Conservation (phyloP, 176 grass and related monocot genomes). For the Lolium perenne region DNA sequence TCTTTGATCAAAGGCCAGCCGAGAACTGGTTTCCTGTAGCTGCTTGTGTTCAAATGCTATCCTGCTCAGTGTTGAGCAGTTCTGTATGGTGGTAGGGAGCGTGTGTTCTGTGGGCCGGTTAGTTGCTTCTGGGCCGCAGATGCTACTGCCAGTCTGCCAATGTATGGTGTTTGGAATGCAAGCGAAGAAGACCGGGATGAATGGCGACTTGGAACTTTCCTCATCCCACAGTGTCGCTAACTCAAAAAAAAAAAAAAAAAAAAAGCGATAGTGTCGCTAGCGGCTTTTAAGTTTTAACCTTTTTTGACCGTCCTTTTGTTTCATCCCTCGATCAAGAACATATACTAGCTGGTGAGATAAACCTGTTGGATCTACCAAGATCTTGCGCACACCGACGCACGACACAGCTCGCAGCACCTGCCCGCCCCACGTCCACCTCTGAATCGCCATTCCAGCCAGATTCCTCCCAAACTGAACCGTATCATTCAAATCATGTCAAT, state of each 20-base stretch:
- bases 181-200: background rate
- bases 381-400: background rate
- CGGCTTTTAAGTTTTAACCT: background rate
- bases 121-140: slow-evolving; percentile 16
- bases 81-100: background rate
- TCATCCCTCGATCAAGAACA: background rate
- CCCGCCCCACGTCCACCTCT: background rate
- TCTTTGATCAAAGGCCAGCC: background rate
- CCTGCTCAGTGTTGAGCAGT: background rate
- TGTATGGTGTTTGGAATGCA: slow-evolving; percentile 14
- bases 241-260: no score
- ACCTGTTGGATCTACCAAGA: background rate
- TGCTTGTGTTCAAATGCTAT: background rate
- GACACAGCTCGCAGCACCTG: background rate
- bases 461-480: background rate
- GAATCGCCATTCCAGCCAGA: background rate
- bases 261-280: background rate
- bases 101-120: background rate
- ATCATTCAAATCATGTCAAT: background rate
- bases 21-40: background rate
- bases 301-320: background rate
- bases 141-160: background rate
- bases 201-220: slow-evolving; percentile 15
- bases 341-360: no score
- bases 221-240: background rate